phyloP scores from a whole-genome alignment of 2,329 filamentous ascomycete species.

The Neophaeococcomyces aloes region DNA sequence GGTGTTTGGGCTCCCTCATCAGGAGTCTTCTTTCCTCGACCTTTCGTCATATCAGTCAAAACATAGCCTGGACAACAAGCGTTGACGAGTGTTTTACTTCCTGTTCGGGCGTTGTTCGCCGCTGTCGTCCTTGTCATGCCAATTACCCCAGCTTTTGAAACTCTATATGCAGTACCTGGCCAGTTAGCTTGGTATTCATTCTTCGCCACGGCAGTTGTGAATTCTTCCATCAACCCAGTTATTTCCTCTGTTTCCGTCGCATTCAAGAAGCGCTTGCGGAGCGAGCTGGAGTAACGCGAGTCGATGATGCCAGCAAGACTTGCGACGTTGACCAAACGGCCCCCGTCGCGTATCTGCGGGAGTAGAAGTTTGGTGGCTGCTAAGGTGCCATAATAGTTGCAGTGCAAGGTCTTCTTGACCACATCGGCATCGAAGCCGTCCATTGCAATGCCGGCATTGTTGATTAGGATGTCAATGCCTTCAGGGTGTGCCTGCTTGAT shows the following conservation, averaged over 20 bases:
- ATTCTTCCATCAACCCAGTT: slow-evolving; percentile 40
- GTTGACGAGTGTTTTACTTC: slow-evolving; percentile 29
- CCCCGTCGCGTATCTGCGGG: slow-evolving; percentile 35
- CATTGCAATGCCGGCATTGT: slow-evolving; percentile 43
- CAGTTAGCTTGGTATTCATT: slow-evolving; percentile 39
- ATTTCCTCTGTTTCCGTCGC: slow-evolving; percentile 34
- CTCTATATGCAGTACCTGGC: slow-evolving; percentile 41
- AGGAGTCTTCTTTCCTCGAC: slow-evolving; percentile 30
- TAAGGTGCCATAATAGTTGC: slow-evolving; percentile 45
- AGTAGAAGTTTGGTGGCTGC: slow-evolving; percentile 37
- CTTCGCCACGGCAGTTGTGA: slow-evolving; percentile 36
- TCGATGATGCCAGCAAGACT: slow-evolving; percentile 36
- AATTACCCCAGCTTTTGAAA: slow-evolving; percentile 37
- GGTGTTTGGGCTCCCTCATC: slow-evolving; percentile 38
- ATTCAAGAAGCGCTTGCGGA: slow-evolving; percentile 35
- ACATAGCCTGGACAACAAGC: slow-evolving; percentile 37
- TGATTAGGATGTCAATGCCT: slow-evolving; percentile 44
- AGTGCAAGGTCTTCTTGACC: slow-evolving; percentile 39
- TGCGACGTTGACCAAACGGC: slow-evolving; percentile 42
- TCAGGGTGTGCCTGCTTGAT: slow-evolving; percentile 37
- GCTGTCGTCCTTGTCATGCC: slow-evolving; percentile 33
- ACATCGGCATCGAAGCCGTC: slow-evolving; percentile 38
- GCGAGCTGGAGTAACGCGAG: slow-evolving; percentile 34
- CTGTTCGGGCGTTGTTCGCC: slow-evolving; percentile 25
- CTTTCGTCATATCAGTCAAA: slow-evolving; percentile 38